These are phyloP conservation scores for Reutealis trisperma DNA, from an alignment of 345 rosid genomes.

Conservation along the genomic window DNA sequence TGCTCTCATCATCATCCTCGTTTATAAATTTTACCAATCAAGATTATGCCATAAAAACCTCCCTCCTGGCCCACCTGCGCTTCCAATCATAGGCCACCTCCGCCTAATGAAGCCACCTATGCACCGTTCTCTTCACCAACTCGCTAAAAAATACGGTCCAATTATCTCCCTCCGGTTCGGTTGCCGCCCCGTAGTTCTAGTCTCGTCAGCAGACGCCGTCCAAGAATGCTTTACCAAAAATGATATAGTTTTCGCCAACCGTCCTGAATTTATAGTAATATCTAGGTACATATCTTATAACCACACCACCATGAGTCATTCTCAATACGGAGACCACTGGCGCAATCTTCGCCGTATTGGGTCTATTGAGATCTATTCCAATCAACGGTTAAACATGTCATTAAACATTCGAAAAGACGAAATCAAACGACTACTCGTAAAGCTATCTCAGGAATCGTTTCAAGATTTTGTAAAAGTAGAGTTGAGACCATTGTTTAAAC, in stretches of 20 bases:
- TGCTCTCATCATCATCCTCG: neutral
- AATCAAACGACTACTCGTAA: neutral
- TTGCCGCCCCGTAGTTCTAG: slow-evolving; percentile 17
- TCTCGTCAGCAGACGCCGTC: slow-evolving; percentile 18
- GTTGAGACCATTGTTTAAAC: neutral
- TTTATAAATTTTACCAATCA: neutral
- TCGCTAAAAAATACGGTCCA: slow-evolving; percentile 3
- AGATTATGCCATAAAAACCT: neutral
- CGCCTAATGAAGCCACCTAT: slow-evolving; percentile 15
- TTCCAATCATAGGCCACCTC: slow-evolving; percentile 24
- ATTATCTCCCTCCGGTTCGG: neutral
- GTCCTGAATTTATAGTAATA: neutral
- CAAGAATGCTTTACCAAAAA: slow-evolving; percentile 7
- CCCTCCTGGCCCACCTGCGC: slow-evolving; percentile 14
- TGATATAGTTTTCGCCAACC: slow-evolving; percentile 15
- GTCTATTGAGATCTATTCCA: slow-evolving; percentile 2
- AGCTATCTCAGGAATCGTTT: neutral
- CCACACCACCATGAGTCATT: slow-evolving; percentile 1
- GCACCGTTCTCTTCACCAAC: slow-evolving; percentile 23
- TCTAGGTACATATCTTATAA: slow-evolving; percentile 5
- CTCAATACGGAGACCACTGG: slow-evolving; percentile 15
- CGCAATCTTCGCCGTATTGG: slow-evolving; percentile 12
- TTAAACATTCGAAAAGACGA: neutral
- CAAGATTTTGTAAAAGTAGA: neutral
- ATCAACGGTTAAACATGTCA: neutral